Percentiles rank a stretch among this genome's conserved stretches.
Conservation (phyloP, 2,329 filamentous ascomycete genomes). For the Blumeria graminis region DNA sequence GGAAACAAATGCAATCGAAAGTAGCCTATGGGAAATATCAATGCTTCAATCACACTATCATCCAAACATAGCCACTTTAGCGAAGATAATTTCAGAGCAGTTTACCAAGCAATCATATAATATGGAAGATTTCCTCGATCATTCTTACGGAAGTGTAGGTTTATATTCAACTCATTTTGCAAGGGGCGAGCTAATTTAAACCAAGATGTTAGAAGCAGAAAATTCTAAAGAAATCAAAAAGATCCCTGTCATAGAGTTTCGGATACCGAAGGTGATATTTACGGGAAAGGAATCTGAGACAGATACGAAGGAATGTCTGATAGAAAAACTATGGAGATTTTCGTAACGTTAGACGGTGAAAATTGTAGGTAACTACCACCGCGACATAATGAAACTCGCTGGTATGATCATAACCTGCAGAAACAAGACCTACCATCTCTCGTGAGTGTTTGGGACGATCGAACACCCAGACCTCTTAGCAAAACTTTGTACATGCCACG, state of each 20-base stretch:
- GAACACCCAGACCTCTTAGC: too few relatives aligned
- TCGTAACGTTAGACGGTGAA: not conserved
- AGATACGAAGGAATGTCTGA: constrained; percentile 26
- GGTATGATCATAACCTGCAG: too few relatives aligned
- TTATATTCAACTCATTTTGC: not conserved
- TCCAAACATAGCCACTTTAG: constrained; percentile 82
- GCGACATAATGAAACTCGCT: too few relatives aligned
- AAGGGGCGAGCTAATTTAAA: constrained; percentile 14
- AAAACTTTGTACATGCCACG: too few relatives aligned
- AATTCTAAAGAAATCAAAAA: constrained; percentile 66
- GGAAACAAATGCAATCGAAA: constrained; percentile 69
- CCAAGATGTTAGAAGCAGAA: constrained; percentile 60
- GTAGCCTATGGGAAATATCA: constrained; percentile 83
- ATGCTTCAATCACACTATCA: constrained; percentile 85
- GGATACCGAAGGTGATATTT: constrained; percentile 39
- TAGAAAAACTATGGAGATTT: constrained; percentile 40
- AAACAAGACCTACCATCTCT: too few relatives aligned
- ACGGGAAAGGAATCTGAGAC: constrained; percentile 22
- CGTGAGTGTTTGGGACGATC: too few relatives aligned
- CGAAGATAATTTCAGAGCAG: constrained; percentile 84
- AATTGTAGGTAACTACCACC: too few relatives aligned
- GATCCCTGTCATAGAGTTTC: constrained; percentile 70
- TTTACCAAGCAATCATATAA: constrained; percentile 93
- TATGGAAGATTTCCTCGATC: constrained; percentile 90
- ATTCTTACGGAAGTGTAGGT: constrained; percentile 63